Evolutionary conservation across 768 basidiomycete genomes (phyloP).

Genomic region (Porpolomopsis calyptriformis): DNA sequence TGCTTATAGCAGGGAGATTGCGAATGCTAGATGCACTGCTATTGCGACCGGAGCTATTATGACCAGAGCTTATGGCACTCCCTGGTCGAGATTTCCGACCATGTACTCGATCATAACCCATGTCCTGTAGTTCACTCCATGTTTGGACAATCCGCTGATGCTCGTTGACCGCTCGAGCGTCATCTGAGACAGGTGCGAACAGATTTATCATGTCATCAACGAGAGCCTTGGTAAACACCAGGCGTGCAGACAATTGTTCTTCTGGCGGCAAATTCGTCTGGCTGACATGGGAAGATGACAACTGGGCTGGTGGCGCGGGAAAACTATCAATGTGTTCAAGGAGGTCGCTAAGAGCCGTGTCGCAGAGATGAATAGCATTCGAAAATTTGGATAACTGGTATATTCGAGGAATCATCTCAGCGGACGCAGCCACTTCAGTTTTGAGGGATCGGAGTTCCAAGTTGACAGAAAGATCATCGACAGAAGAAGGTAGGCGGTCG

Average conservation of each 20-base stretch:
- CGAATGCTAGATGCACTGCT: conserved; percentile 38
- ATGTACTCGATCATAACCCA: conserved; percentile 58
- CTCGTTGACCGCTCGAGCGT: conserved; percentile 52
- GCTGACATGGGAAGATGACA: conserved; percentile 41
- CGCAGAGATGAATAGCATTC: conserved; percentile 43
- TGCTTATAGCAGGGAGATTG: conserved; percentile 14
- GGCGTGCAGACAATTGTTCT: conserved; percentile 53
- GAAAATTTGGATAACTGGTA: conserved; percentile 46
- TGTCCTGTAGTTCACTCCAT: conserved; percentile 72
- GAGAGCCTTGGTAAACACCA: conserved; percentile 48
- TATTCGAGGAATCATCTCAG: conserved; percentile 39
- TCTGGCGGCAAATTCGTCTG: conserved; percentile 40
- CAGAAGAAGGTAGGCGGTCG: conserved; percentile 33
- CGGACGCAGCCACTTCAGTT: conserved; percentile 45
- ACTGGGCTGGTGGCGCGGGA: conserved; percentile 46
- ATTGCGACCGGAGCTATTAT: conserved; percentile 43
- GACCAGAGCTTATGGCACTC: conserved; percentile 52
- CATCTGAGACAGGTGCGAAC: conserved; percentile 38
- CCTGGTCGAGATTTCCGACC: conserved; percentile 54
- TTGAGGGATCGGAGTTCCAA: conserved; percentile 54
- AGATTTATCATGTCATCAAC: conserved; percentile 37
- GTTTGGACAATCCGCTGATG: conserved; percentile 62
- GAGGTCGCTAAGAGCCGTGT: conserved; percentile 72
- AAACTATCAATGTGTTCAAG: conserved; percentile 82
- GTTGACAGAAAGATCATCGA: conserved; percentile 32